A percentile compares a stretch with the other conserved stretches of the same genome.
phyloP scores from a whole-genome alignment of 2,329 filamentous ascomycete genomes.

The Pseudogymnoascus sp. region DNA sequence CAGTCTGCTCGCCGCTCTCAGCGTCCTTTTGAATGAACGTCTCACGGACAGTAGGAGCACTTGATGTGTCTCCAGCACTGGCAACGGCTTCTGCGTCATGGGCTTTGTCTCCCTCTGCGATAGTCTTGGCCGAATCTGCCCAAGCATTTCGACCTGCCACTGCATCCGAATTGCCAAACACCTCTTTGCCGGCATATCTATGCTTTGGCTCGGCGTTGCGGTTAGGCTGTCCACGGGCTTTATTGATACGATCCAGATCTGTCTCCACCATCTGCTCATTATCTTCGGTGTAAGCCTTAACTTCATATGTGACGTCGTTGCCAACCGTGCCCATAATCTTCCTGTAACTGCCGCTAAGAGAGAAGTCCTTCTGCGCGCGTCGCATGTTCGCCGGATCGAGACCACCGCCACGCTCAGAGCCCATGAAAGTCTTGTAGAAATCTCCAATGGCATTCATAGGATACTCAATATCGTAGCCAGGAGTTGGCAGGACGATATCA shows the following conservation, averaged over 20 bases:
- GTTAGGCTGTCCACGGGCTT: conserved; percentile 12
- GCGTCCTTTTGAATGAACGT: conserved; percentile 28
- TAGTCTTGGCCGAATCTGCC: conserved; percentile 20
- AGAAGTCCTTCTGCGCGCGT: conserved; percentile 76
- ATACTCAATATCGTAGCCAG: conserved; percentile 83
- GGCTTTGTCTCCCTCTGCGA: neutral
- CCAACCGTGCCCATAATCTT: conserved; percentile 69
- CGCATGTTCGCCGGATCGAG: conserved; percentile 84
- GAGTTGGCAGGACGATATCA: conserved; percentile 85
- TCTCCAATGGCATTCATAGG: conserved; percentile 75
- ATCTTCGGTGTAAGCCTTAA: conserved; percentile 61
- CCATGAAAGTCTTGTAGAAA: conserved; percentile 85
- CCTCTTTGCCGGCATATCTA: neutral
- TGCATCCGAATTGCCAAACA: neutral
- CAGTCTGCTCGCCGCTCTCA: conserved; percentile 25
- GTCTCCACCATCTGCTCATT: conserved; percentile 84
- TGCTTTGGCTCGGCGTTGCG: neutral
- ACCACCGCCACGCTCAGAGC: conserved; percentile 62
- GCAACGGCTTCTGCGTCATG: neutral
- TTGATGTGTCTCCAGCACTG: conserved; percentile 20
- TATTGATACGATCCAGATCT: conserved; percentile 55
- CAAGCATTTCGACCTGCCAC: conserved; percentile 23
- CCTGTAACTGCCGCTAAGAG: conserved; percentile 79
- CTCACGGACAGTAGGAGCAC: conserved; percentile 20
- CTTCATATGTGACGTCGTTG: conserved; percentile 54